Conservation (phyloP, 148 eudicot species). For the Euryodendron excelsum region DNA sequence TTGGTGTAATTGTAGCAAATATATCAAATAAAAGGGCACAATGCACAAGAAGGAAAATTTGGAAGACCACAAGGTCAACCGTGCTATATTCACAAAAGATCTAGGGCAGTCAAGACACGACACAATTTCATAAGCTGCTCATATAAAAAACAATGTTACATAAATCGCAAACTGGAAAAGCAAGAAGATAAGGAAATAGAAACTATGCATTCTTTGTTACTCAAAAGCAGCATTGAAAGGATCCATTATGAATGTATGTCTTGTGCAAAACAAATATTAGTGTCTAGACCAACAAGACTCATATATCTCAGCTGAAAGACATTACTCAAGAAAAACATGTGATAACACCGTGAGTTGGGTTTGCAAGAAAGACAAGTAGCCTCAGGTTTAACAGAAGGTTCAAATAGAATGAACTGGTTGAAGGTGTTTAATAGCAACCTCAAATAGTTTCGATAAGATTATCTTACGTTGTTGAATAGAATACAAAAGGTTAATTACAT, state of each 20-base stretch:
- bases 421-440: too few relatives aligned
- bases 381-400: not conserved
- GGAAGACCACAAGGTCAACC: not conserved
- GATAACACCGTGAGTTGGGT: not conserved
- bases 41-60: not conserved
- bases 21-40: not conserved
- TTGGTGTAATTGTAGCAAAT: not conserved
- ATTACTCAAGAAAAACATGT: not conserved
- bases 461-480: not conserved
- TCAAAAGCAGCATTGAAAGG: too few relatives aligned
- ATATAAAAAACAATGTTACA: too few relatives aligned
- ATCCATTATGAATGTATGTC: not conserved
- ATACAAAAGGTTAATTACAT: slow-evolving; percentile 2
- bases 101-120: slow-evolving; percentile 5
- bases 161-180: not conserved
- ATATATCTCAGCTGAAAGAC: not conserved
- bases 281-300: not conserved
- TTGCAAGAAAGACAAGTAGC: not conserved
- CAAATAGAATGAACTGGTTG: not conserved
- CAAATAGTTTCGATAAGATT: not conserved
- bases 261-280: not conserved
- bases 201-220: too few relatives aligned
- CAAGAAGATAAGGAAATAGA: not conserved
- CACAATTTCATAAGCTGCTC: too few relatives aligned
- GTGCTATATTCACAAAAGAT: not conserved